These are phyloP conservation scores for Aureobasidium musti DNA, from an alignment of 2,329 filamentous ascomycete species.

Conservation along the genomic window DNA sequence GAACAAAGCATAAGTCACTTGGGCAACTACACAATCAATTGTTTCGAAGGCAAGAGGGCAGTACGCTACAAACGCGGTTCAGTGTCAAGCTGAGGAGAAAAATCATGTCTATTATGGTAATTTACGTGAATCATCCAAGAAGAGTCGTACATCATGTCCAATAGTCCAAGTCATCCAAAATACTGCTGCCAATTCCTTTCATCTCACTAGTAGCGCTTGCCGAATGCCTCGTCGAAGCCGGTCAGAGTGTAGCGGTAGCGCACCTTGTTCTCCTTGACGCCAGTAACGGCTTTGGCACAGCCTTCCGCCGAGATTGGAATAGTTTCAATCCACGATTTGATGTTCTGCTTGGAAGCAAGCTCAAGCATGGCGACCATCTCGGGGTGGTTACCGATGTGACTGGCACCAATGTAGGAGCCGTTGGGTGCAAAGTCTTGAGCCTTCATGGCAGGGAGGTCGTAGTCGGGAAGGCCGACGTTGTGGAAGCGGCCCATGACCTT, in stretches of 20 bases:
- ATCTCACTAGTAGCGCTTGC: slow-evolving; percentile 39
- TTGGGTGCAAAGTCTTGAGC: slow-evolving; percentile 71
- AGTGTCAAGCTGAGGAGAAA: no score
- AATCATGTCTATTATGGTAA: background rate
- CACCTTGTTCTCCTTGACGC: slow-evolving; percentile 68
- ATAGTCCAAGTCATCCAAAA: no score
- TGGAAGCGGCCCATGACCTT: slow-evolving; percentile 76
- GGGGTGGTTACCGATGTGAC: slow-evolving; percentile 47
- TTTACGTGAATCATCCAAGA: background rate
- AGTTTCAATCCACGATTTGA: slow-evolving; percentile 56
- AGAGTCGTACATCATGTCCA: no score
- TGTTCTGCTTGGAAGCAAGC: slow-evolving; percentile 47
- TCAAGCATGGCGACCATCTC: slow-evolving; percentile 51
- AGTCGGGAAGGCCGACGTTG: slow-evolving; percentile 73
- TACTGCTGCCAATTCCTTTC: no score
- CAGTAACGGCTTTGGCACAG: slow-evolving; percentile 65
- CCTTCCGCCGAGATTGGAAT: slow-evolving; percentile 69
- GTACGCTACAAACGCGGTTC: no score
- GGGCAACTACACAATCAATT: no score
- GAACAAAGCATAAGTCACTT: no score
- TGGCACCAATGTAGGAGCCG: slow-evolving; percentile 56
- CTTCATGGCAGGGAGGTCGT: slow-evolving; percentile 66
- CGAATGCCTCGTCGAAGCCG: slow-evolving; percentile 65
- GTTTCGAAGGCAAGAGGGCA: no score
- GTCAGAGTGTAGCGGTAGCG: slow-evolving; percentile 68